Conservation (phyloP, 2,329 filamentous ascomycete genomes). For the Monosporascus sp. region DNA sequence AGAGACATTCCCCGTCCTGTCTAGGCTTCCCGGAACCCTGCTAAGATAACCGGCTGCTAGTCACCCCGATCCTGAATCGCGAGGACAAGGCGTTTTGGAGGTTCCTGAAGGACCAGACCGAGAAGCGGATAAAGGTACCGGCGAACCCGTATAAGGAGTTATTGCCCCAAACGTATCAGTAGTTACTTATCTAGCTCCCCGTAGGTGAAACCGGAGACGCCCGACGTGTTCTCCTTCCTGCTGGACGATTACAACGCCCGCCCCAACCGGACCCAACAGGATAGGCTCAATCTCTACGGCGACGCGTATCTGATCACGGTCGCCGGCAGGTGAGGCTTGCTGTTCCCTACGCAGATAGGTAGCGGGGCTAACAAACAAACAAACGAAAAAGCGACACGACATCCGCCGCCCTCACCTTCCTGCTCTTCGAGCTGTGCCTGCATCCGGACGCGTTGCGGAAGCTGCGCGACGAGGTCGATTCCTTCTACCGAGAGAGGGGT, state of each 20-base stretch:
- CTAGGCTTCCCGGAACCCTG: no score
- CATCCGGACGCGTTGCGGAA: not conserved
- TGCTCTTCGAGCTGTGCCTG: constrained; percentile 11
- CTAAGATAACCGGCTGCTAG: no score
- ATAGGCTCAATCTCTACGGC: constrained; percentile 18
- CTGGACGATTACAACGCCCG: constrained; percentile 19
- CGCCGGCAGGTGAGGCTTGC: constrained; percentile 23
- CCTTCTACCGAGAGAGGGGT: constrained; percentile 1
- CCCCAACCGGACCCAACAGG: constrained; percentile 13
- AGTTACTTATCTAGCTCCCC: not conserved
- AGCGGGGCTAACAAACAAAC: not conserved
- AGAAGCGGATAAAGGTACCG: no score
- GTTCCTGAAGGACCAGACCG: no score
- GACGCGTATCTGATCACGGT: constrained; percentile 26
- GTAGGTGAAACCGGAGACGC: constrained; percentile 12
- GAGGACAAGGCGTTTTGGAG: no score
- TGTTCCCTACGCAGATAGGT: not conserved
- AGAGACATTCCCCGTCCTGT: no score
- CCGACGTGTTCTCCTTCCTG: constrained; percentile 28
- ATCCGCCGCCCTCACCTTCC: constrained; percentile 9
- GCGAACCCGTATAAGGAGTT: no score
- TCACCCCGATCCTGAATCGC: no score
- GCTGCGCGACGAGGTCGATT: constrained; percentile 4
- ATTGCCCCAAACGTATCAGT: no score
- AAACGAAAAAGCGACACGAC: constrained; percentile 9